Base-by-base conservation (phyloP, 441 rosid species). In the Daphne laureola region DNA sequence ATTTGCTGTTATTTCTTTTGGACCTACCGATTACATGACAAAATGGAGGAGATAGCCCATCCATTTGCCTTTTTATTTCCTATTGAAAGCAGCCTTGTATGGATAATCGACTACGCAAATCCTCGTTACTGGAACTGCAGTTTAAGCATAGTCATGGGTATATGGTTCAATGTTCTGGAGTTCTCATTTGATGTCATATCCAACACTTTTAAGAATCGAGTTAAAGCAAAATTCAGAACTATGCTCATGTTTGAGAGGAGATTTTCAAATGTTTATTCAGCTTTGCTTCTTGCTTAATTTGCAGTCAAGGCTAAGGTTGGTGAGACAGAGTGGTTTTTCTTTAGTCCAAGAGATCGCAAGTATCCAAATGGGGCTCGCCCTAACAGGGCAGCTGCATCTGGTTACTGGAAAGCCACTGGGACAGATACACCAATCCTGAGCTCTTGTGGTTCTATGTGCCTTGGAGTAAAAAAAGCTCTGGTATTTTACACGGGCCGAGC, bases 381-480 rank as follows among this genome's bases (percentile, higher is more conserved):
- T 12, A 71, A 66, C 43, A 66, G 79, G 46, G 63, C 76, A 38
- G 76, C 76, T 12, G 71, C 61, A 2, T 74, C 72, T 8, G 80
- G 77, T 8, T 68, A 63, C 66, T 71, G 74, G 68, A 68, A 66
- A 63, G 76, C 80, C 31, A 68, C 72, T 2, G 76, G 80, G 14
- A 71, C 74, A 9, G 77, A 72, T 58, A 76, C 67, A 54, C 75
- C 75, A 13, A 76, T 76, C 53, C 65, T 69, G 11, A 43, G 67
- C 1, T 58, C 69, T 17, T 46, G 15, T 13, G 77, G 75, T 9
- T 65, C 71, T 21, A 69, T 55, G 44, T 68, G 71, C 35, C 67
- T 78, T 44, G 80, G 80, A 21, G 72, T 73, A 60, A 78, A 70
- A 64, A 78, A 75, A 58, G 55, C 74, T 47, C 74, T 75, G 17